Evolutionary conservation across 148 eudicot species (phyloP), one percentile per base, ranked within the genome.

Genomic region (Fagopyrum esculentum): DNA sequence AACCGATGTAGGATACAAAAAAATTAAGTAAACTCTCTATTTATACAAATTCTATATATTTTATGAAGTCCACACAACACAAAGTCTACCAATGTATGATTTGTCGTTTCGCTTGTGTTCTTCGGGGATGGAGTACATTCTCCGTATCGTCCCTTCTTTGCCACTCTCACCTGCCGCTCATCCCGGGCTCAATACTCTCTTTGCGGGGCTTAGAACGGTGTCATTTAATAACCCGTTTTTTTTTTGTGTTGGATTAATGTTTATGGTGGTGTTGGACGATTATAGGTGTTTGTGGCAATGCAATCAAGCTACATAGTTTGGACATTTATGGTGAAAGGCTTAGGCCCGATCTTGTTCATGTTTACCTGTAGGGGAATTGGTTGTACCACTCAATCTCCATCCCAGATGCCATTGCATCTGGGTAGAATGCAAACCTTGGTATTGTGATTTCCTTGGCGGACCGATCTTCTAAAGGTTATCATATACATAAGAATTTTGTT

Each of bases 181-280:
- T 1, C 94, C 97, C 1, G 72, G 16, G 12, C 85, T 95, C 40
- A 95, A 95, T 61, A 90, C 89, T 60, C 50, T 90, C 8, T 83
- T 87, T 5, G 99, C 99, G 3, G 97, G 88, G 1, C 90, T 95
- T 59, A 95, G 92, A 55, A 95, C 99, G 84, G 99, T 95, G 86
- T 1, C 6, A 13, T 61, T 19, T 57, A n/a, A 22, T 22, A 22
- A 22, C 26, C 26, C 9, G 19, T n/a, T 9, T 54, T 54, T 54
- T 54, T 29, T 9, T 2, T 29, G 15, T 22, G 26, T 22, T 22
- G 26, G 26, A 22, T 61, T 35, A 22, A 22, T n/a, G 9, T 15
- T 51, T 54, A 45, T 56, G 45, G 40, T 7, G 54, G 56, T 69
- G 45, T 57, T 26, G 46, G 66, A 12, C n/a, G 26, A 22, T 22